Percentiles rank a stretch among this genome's conserved stretches.
phyloP scores from a whole-genome alignment of 1,284 basidiomycete genomes.

The Pseudozyma pruni region DNA sequence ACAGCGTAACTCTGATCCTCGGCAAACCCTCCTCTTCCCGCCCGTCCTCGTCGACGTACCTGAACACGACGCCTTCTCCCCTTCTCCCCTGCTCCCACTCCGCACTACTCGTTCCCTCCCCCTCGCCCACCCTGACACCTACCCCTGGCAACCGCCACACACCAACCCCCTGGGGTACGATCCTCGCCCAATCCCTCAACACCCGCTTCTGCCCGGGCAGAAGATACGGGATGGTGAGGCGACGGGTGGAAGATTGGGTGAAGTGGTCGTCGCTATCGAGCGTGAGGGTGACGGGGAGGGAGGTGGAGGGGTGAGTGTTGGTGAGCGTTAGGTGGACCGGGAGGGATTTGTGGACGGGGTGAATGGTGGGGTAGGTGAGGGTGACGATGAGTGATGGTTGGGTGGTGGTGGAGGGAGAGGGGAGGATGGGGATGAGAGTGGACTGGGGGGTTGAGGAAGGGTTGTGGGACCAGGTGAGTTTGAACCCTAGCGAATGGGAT shows the following conservation, averaged over 20 bases:
- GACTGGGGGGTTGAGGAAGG: not conserved
- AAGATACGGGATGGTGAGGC: constrained; percentile 23
- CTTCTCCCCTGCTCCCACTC: too few relatives aligned
- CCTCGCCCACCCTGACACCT: constrained; percentile 4
- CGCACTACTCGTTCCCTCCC: not conserved
- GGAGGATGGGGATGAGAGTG: constrained; percentile 8
- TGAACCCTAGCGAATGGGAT: not conserved
- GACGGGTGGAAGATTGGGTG: constrained; percentile 18
- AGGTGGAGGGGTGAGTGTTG: constrained; percentile 10
- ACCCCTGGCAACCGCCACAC: constrained; percentile 2
- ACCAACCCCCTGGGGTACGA: constrained; percentile 21
- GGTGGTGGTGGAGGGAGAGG: not conserved
- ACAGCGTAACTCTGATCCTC: constrained; percentile 1
- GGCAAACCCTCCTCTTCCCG: not conserved
- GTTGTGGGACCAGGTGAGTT: constrained; percentile 9
- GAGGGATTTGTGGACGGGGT: constrained; percentile 5
- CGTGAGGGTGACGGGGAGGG: constrained; percentile 8
- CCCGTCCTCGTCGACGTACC: not conserved
- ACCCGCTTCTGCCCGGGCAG: constrained; percentile 3
- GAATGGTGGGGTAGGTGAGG: not conserved
- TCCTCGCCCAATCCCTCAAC: not conserved
- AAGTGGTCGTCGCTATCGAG: constrained; percentile 35
- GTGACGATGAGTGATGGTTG: constrained; percentile 4
- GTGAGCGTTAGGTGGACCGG: not conserved
- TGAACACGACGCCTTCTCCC: not conserved